These are phyloP conservation scores for Sporobolomyces roseus DNA, from an alignment of 768 basidiomycete genomes.

Conservation along the genomic window DNA sequence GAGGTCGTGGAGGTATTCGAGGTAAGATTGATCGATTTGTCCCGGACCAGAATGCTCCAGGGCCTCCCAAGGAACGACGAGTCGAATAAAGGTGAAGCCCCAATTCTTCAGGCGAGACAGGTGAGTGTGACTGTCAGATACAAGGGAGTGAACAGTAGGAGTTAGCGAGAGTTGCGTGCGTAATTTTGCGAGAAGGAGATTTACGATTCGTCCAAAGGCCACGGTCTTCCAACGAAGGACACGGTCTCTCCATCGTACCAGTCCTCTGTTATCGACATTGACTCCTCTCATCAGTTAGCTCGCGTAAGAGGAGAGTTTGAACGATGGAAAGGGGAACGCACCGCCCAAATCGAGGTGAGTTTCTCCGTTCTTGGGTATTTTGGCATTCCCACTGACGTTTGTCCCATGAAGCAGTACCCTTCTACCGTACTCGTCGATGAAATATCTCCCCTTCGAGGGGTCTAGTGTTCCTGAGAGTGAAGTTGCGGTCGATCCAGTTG, in stretches of 20 bases:
- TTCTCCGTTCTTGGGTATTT: slow-evolving; percentile 54
- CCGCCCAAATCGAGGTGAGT: slow-evolving; percentile 53
- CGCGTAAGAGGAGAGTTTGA: no score
- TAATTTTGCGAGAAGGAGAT: no score
- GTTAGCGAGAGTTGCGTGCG: no score
- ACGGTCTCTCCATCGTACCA: slow-evolving; percentile 65
- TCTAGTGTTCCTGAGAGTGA: slow-evolving; percentile 58
- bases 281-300: no score
- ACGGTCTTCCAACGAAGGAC: slow-evolving; percentile 85
- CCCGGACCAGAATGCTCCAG: slow-evolving; percentile 88
- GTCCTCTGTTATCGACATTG: no score
- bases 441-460: slow-evolving; percentile 68
- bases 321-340: slow-evolving; percentile 47
- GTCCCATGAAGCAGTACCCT: slow-evolving; percentile 78
- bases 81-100: slow-evolving; percentile 48
- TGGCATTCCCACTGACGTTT: slow-evolving; percentile 76
- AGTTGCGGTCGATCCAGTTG: slow-evolving; percentile 44
- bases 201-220: slow-evolving; percentile 80
- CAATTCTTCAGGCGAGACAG: slow-evolving; percentile 35
- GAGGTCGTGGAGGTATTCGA: slow-evolving; percentile 69
- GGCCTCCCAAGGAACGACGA: slow-evolving; percentile 95
- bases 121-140: slow-evolving; percentile 5
- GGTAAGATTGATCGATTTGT: slow-evolving; percentile 75
- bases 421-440: slow-evolving; percentile 73
- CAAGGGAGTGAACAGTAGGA: no score